Evolutionary conservation across 2,329 filamentous ascomycete genomes (phyloP).

Genomic region (Helotiales sp.): DNA sequence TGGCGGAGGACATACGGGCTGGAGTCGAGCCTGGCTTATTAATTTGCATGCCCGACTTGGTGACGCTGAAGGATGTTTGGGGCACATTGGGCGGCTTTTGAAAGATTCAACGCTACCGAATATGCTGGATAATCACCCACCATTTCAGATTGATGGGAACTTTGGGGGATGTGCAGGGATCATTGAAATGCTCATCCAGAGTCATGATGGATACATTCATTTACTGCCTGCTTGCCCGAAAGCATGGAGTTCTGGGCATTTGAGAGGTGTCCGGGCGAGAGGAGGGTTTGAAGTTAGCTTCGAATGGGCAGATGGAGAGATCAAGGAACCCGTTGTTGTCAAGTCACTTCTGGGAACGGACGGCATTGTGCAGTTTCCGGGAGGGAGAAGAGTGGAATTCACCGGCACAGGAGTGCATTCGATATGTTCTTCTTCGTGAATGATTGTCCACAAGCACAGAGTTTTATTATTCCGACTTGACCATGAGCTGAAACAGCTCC

Average conservation of each 20-base stretch:
- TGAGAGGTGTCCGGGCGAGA: conserved; percentile 45
- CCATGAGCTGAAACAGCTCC: conserved; percentile 71
- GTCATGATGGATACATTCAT: conserved; percentile 37
- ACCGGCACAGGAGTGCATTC: conserved; percentile 19
- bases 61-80: conserved; percentile 45
- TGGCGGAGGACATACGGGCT: conserved; percentile 53
- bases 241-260: conserved; percentile 44
- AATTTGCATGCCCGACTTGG: conserved; percentile 51
- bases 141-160: conserved; percentile 57
- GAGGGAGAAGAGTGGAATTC: conserved; percentile 11
- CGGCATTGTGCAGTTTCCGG: conserved; percentile 24
- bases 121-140: conserved; percentile 51
- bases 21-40: conserved; percentile 54
- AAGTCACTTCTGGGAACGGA: conserved; percentile 15
- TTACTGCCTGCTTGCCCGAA: conserved; percentile 48
- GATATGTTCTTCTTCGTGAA: conserved; percentile 23
- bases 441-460: not conserved
- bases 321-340: conserved; percentile 31
- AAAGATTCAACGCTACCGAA: conserved; percentile 50
- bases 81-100: conserved; percentile 48
- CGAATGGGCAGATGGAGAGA: conserved; percentile 42
- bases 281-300: conserved; percentile 47
- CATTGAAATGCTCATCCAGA: conserved; percentile 52
- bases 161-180: conserved; percentile 55
- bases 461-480: conserved; percentile 58